Base-by-base conservation (phyloP, 495 filamentous ascomycete genomes). In the Neurospora sublineolata region DNA sequence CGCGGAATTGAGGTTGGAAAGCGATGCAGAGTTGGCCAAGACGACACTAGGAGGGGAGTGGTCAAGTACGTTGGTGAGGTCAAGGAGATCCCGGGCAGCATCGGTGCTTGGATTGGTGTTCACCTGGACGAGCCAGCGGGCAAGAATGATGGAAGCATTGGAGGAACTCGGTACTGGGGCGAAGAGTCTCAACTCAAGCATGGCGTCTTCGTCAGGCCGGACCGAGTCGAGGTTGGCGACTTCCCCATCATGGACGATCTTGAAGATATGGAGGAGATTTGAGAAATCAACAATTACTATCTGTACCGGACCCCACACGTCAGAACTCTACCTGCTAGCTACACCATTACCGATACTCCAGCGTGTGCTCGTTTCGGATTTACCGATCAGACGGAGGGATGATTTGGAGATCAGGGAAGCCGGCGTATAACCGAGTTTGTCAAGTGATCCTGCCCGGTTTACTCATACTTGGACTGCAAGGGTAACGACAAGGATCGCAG, bases 251-350 rank as follows among this genome's bases (percentile, higher is more conserved):
- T 92, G 40, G 87, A 91, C 73, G 92, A 93, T 77, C 79, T 92
- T 41, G 94, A 94, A 71, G 88, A 95, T 76, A 89, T 96, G 88
- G 94, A 97, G 80, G 93, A 95, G 82, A 92, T 95, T 52, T 94
- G 79, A 87, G 41, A 36, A 37, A 5, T 20, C 68, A 69, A 27
- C 77, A 70, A 76, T 72, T 72, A 71, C 71, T 71, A 27, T 18
- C 52, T 64, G 30, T 16, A 36, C 52, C 27, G 27, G 4, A 27
- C 27, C 46, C 14, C 27, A 36, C 52, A 33, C 11, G 18, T 64
- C 27, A 3, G 14, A 64, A 16, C 7, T 1, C 27, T 33, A 30
- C 27, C 27, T 64, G 27, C 27, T 36, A 64, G 52, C 12, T 30
- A 64, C 14, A 7, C 27, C 52, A 4, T 33, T 64, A 64, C 52